These are phyloP conservation scores for Papiliotrema fonsecae DNA, from an alignment of 1,284 basidiomycete species.

Conservation along the genomic window DNA sequence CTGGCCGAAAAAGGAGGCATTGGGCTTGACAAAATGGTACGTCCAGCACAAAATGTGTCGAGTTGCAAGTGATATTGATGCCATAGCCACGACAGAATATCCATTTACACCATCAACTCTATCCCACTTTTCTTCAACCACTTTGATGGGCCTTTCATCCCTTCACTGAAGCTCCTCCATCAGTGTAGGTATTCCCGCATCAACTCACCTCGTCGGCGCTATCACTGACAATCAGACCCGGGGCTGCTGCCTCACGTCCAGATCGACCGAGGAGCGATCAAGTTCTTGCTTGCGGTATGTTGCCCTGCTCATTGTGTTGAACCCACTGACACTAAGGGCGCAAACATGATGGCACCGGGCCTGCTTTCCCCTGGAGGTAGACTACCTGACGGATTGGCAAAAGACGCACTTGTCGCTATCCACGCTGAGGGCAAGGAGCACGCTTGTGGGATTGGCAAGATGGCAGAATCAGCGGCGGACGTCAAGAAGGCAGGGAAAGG, in stretches of 20 bases:
- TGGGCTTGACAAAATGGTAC: constrained; percentile 92
- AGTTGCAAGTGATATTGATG: neutral
- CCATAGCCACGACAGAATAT: constrained; percentile 85
- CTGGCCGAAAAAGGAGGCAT: constrained; percentile 97
- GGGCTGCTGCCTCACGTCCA: constrained; percentile 80
- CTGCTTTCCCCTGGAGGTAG: constrained; percentile 86
- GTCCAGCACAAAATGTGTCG: constrained; percentile 37
- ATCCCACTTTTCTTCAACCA: constrained; percentile 95
- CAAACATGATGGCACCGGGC: constrained; percentile 96
- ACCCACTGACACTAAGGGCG: constrained; percentile 52
- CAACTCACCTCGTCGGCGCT: no score
- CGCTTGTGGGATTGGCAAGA: constrained; percentile 80
- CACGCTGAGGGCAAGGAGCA: constrained; percentile 95
- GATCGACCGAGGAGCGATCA: constrained; percentile 95
- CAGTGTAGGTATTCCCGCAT: constrained; percentile 81
- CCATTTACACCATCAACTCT: constrained; percentile 80
- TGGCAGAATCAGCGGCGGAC: constrained; percentile 79
- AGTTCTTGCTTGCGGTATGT: constrained; percentile 75
- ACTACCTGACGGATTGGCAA: constrained; percentile 73
- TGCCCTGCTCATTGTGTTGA: neutral
- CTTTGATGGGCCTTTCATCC: constrained; percentile 88
- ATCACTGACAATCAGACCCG: constrained; percentile 61
- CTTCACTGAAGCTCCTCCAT: constrained; percentile 82
- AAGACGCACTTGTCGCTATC: constrained; percentile 74
- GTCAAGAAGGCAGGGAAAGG: constrained; percentile 86